Evolutionary conservation across 1,139 yeast species (phyloP), one percentile per base, ranked within the genome.

Genomic region (Debaryomyces fabryi): DNA sequence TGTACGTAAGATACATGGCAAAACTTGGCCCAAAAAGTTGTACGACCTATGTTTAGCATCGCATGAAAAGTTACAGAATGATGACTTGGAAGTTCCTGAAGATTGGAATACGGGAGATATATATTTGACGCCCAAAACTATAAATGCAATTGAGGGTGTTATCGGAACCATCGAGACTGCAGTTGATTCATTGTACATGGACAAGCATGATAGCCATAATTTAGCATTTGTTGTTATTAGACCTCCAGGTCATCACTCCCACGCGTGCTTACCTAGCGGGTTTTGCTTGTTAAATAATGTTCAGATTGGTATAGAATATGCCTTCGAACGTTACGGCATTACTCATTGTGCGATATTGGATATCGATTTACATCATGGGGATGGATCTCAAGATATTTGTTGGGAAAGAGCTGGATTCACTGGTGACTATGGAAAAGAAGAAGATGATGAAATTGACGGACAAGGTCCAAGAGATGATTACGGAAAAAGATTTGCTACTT

Each of bases 211-310:
- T 6, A 69, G 71, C 36, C 80, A 82, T 51, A 78, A 76, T 53
- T 74, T 86, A 49, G 86, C 86, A 2, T 88, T 88, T 67, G 85
- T 85, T 0, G 82, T 84, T 3, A 79, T 88, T 41, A 73, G 96
- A 48, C 96, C 96, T 2, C 96, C 96, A 0, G 96, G 96, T 1
- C 96, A 89, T 62, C 96, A 89, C 63, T 86, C 91, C n/a, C 96
- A 88, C 58, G 87, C 91, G 0, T 82, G 87, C 51, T 77, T 83
- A 16, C 96, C 96, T 0, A 84, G 92, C 34, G 96, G 96, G n/a
- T 89, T 89, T 62, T 89, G 96, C 65, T 68, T 89, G 44, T 72
- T 89, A 49, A 89, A 89, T 67, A 89, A 89, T 59, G 96, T 86
- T 0, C 96, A 88, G 54, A 82, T 89, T 46, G 92, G 88, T 3